These are phyloP conservation scores for Bipolaris victoriae DNA, from an alignment of 2,329 filamentous ascomycete species.

Conservation along the genomic window DNA sequence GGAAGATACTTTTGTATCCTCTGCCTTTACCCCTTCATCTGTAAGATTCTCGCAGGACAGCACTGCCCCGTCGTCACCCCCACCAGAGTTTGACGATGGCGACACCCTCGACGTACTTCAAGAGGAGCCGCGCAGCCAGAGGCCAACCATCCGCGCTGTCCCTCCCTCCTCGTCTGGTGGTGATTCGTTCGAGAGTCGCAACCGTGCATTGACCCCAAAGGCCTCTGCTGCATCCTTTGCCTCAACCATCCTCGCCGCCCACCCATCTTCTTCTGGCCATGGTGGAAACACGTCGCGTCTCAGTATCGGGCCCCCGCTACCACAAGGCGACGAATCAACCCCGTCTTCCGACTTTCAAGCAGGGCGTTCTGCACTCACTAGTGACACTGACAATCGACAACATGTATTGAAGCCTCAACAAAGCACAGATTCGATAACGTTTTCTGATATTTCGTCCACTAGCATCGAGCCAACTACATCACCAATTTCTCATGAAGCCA, in stretches of 20 bases:
- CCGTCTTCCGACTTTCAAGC: constrained; percentile 38
- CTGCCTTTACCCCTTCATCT: constrained; percentile 47
- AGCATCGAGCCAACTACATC: constrained; percentile 42
- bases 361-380: constrained; percentile 43
- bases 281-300: constrained; percentile 38
- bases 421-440: constrained; percentile 46
- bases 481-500: constrained; percentile 45
- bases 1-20: constrained; percentile 46
- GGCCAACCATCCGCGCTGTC: constrained; percentile 48
- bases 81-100: constrained; percentile 37
- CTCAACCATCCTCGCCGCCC: constrained; percentile 38
- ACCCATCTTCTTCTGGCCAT: constrained; percentile 31
- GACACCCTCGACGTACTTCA: constrained; percentile 44
- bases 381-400: constrained; percentile 38
- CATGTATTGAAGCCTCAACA: constrained; percentile 34
- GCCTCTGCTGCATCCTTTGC: constrained; percentile 47
- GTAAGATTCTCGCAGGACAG: constrained; percentile 48
- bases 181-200: constrained; percentile 37
- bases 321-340: constrained; percentile 32
- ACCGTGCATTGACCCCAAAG: constrained; percentile 45
- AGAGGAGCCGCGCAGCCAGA: constrained; percentile 36
- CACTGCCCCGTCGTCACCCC: constrained; percentile 48
- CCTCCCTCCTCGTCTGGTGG: constrained; percentile 46
- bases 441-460: constrained; percentile 44
- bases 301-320: constrained; percentile 33